These are phyloP conservation scores for Knoxdaviesia proteae DNA, from an alignment of 2,329 filamentous ascomycete genomes.

Conservation along the genomic window DNA sequence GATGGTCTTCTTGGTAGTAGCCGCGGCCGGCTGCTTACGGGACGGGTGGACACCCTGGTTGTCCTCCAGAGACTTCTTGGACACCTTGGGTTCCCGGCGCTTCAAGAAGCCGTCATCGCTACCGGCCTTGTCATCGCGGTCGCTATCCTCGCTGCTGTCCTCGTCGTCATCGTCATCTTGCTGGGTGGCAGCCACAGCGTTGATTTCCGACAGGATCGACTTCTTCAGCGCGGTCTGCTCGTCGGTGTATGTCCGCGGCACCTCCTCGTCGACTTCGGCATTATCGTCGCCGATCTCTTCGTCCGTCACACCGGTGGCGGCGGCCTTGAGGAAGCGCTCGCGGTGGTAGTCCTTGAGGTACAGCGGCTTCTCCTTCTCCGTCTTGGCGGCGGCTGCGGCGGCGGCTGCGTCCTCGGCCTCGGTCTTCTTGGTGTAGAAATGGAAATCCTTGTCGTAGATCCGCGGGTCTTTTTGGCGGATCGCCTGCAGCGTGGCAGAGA, in stretches of 20 bases:
- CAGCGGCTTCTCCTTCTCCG: constrained; percentile 64
- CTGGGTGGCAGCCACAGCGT: constrained; percentile 32
- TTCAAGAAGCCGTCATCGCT: constrained; percentile 10
- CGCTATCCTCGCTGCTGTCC: constrained; percentile 26
- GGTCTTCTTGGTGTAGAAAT: constrained; percentile 48
- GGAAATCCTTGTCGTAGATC: constrained; percentile 62
- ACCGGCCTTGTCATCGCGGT: constrained; percentile 26
- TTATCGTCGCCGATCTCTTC: constrained; percentile 13
- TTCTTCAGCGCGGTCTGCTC: constrained; percentile 73
- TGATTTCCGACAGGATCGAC: constrained; percentile 60
- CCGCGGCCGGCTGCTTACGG: constrained; percentile 16
- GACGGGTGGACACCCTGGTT: constrained; percentile 35
- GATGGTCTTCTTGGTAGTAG: constrained; percentile 25
- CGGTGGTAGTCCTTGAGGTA: constrained; percentile 80
- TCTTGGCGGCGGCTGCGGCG: constrained; percentile 12
- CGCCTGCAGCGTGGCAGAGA: constrained; percentile 68
- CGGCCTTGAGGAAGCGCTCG: constrained; percentile 63
- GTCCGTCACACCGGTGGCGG: constrained; percentile 35
- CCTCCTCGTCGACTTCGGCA: constrained; percentile 22
- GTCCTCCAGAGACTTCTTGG: constrained; percentile 1
- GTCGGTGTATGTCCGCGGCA: constrained; percentile 56
- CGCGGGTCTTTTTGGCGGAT: constrained; percentile 80
- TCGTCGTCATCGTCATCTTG: constrained; percentile 27
- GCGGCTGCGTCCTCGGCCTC: constrained; percentile 25
- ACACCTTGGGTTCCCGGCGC: constrained; percentile 6